phyloP scores from a whole-genome alignment of 345 rosid species.

The Gossypium arboreum region DNA sequence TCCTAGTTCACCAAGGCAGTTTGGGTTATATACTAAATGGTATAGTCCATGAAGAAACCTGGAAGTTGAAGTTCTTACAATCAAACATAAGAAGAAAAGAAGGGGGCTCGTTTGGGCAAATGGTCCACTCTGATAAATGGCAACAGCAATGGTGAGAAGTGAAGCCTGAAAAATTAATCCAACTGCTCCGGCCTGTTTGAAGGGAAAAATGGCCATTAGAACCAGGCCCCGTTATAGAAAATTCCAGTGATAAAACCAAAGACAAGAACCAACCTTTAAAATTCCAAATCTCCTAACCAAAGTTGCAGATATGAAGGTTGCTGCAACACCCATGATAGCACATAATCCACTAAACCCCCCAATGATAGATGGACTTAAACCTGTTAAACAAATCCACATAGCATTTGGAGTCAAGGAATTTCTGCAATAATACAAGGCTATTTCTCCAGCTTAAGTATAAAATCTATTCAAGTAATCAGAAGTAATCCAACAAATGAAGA shows the following conservation, averaged over 20 bases:
- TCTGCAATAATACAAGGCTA: neutral
- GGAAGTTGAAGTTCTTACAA: slow-evolving; percentile 43
- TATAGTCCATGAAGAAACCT: neutral
- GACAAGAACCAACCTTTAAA: slow-evolving; percentile 44
- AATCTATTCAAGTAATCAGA: neutral
- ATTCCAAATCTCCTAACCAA: slow-evolving; percentile 72
- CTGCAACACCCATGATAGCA: slow-evolving; percentile 88
- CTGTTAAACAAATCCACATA: slow-evolving; percentile 34
- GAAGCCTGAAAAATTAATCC: slow-evolving; percentile 85
- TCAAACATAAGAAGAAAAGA: slow-evolving; percentile 69
- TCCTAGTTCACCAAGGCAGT: neutral
- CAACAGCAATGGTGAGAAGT: slow-evolving; percentile 68
- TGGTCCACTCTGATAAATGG: slow-evolving; percentile 68
- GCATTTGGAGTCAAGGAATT: slow-evolving; percentile 13
- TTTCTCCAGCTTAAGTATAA: neutral
- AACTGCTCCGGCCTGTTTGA: slow-evolving; percentile 82
- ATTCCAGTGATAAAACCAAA: slow-evolving; percentile 5
- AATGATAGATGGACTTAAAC: slow-evolving; percentile 76
- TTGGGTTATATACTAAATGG: neutral
- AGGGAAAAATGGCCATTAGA: slow-evolving; percentile 10
- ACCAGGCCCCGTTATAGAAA: neutral
- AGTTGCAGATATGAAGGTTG: slow-evolving; percentile 84
- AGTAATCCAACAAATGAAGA: slow-evolving; percentile 4
- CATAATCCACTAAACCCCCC: slow-evolving; percentile 95
- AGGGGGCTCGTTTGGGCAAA: slow-evolving; percentile 66